Base-by-base conservation (phyloP, 176 grass and related monocot genomes). In the Cymbopogon citratus region DNA sequence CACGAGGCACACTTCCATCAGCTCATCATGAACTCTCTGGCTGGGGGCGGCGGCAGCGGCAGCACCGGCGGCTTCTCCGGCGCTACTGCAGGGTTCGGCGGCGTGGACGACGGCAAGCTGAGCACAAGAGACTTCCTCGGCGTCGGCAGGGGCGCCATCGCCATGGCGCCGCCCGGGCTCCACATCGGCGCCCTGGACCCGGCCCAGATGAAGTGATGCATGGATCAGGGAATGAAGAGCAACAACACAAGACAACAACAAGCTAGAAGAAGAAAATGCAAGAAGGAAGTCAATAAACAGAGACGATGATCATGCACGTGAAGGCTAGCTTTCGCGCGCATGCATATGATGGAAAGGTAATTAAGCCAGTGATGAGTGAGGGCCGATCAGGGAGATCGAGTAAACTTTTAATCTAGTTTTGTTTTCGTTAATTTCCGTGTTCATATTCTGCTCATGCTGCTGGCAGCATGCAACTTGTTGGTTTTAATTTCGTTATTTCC, bases 91-190 rank as follows among this genome's bases (percentile, higher is more conserved):
- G 68, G 46, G 2, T 74, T 88, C n/a, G 43, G 65, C 0, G 24
- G 57, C 43, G 59, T 88, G 14, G 88, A 91, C 49, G 87, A 89
- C 59, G 74, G 84, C 68, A 94, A 91, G 87, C 79, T 79, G 79
- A 90, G 90, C 67, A 99, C 97, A 3, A 91, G 97, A 43, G 97
- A 99, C 79, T 99, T 99, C 84, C 92, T 99, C 63, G 97, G 93
- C 46, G 96, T 99, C 51, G 87, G 92, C 51, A 87, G 88, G 25
- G 64, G 83, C 68, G 5, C 72, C 0, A 84, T 88, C 68, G 5
- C 72, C 0, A 84, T 88, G 83, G 74, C 77, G 21, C 84, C 82
- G 67, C 86, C 56, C 21, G 67, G 92, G 3, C 78, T 95, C 44
- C 86, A 87, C 66, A 89, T 95, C 29, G 81, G 92, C 38, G 76